Conservation (phyloP, 2,329 filamentous ascomycete genomes). For the Pochonia chlamydosporia region DNA sequence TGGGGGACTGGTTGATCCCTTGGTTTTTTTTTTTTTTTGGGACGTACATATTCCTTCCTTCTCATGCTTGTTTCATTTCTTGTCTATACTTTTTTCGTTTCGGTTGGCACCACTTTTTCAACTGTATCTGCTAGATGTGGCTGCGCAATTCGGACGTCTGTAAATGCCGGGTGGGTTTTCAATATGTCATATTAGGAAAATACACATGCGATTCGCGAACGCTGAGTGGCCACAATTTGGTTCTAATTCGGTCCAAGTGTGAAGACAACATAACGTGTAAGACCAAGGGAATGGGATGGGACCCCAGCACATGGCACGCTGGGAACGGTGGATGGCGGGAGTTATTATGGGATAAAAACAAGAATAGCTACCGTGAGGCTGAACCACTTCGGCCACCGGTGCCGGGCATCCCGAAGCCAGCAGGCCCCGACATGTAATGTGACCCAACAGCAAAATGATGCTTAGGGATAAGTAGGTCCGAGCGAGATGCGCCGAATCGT, state of each 20-base stretch:
- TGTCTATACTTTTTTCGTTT: not conserved
- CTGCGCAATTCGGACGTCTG: not conserved
- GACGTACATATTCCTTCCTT: not conserved
- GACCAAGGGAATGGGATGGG: not conserved
- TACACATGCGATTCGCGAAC: not conserved
- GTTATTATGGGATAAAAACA: not conserved
- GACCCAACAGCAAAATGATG: not conserved
- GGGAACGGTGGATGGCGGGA: not conserved
- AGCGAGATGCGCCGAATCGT: not conserved
- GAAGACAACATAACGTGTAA: not conserved
- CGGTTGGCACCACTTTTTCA: not conserved
- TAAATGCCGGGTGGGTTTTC: not conserved
- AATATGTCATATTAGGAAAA: not conserved
- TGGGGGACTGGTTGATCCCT: not conserved
- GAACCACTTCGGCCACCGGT: not conserved
- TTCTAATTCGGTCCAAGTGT: not conserved
- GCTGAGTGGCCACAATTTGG: not conserved
- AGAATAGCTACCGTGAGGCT: conserved; percentile 1
- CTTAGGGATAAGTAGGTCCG: not conserved
- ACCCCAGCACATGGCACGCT: not conserved
- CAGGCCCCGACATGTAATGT: not conserved
- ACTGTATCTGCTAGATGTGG: not conserved
- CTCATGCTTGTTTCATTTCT: not conserved
- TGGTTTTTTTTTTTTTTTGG: not conserved
- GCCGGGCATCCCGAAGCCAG: not conserved